phyloP scores from a whole-genome alignment of 345 rosid genomes.

The Boechera retrofracta region DNA sequence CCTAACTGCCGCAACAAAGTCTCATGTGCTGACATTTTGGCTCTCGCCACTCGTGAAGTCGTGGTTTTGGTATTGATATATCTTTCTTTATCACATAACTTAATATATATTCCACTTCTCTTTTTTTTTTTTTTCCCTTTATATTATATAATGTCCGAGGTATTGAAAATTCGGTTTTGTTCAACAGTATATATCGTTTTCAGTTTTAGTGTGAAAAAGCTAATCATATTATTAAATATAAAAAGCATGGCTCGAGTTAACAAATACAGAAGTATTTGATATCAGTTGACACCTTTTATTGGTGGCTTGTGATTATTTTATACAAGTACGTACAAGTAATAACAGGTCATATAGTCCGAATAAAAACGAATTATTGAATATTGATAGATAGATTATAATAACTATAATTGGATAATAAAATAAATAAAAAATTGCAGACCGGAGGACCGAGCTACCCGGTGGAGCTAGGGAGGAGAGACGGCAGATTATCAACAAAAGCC shows the following conservation, averaged over 20 bases:
- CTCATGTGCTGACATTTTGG: constrained; percentile 92
- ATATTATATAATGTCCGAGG: constrained; percentile 33
- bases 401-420: neutral
- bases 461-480: constrained; percentile 84
- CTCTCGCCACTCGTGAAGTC: constrained; percentile 88
- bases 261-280: neutral
- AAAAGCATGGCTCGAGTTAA: constrained; percentile 3
- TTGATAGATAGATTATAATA: neutral
- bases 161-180: constrained; percentile 4
- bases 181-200: neutral
- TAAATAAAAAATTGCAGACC: constrained; percentile 52
- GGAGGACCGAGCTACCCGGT: constrained; percentile 84
- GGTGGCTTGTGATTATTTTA: constrained; percentile 23
- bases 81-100: neutral
- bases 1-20: constrained; percentile 88
- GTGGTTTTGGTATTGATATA: constrained; percentile 50
- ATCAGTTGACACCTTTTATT: constrained; percentile 8
- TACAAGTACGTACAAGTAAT: neutral
- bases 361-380: neutral
- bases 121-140: neutral
- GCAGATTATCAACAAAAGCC: constrained; percentile 65
- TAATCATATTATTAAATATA: neutral
- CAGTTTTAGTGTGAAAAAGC: neutral
- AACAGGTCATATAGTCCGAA: constrained; percentile 22
- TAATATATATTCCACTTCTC: neutral